Conservation (phyloP, 208 protist genomes). For the Acanthamoeba healyi region DNA sequence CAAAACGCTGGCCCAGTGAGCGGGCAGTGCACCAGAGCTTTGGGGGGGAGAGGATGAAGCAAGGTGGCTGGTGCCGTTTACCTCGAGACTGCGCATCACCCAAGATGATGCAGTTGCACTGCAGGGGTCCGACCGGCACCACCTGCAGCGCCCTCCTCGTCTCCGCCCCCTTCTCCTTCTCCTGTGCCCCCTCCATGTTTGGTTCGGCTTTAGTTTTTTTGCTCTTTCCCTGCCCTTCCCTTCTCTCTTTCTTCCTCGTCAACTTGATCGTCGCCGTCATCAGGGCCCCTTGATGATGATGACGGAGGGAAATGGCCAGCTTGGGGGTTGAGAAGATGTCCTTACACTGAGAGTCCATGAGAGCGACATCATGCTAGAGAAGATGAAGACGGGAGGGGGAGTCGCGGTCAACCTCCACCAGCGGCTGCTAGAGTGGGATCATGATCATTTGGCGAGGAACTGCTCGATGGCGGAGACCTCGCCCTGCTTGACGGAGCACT, state of each 20-base stretch:
- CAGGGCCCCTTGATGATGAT: too few species aligned
- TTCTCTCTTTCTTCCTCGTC: too few species aligned
- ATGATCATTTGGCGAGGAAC: constrained; percentile 40
- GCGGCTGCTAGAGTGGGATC: too few species aligned
- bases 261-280: too few species aligned
- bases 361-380: too few species aligned
- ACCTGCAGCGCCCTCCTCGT: background rate
- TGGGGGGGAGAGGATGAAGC: background rate
- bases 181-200: too few species aligned
- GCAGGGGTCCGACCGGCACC: background rate
- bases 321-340: too few species aligned
- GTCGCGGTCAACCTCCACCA: too few species aligned
- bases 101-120: constrained; percentile 35
- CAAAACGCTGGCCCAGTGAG: background rate
- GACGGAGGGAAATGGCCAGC: too few species aligned
- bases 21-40: background rate
- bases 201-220: background rate
- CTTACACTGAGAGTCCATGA: too few species aligned
- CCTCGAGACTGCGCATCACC: background rate
- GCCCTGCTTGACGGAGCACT: constrained; percentile 73
- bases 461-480: constrained; percentile 38
- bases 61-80: background rate
- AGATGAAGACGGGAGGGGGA: too few species aligned
- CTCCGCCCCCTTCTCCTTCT: background rate
- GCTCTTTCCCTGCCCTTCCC: background rate